Conservation (phyloP, 169 alveolate genomes). For the Plasmodium knowlesi region DNA sequence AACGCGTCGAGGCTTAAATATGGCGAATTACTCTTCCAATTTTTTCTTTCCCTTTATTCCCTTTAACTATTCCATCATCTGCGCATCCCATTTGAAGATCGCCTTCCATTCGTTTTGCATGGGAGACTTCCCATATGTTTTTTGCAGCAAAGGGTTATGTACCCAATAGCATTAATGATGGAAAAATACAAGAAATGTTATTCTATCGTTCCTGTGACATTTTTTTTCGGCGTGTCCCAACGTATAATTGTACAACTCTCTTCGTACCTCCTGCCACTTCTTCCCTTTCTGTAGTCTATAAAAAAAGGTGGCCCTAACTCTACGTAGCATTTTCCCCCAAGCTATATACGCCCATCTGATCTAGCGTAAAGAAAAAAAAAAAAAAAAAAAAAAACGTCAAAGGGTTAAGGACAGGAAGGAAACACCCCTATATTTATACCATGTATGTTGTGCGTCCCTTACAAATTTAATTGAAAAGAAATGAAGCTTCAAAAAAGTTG, state of each 20-base stretch:
- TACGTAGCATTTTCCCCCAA: not conserved
- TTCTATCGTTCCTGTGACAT: not conserved
- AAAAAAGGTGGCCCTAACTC: not conserved
- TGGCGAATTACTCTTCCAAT: not conserved
- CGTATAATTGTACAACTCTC: not conserved
- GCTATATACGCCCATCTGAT: not conserved
- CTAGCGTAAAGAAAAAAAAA: not conserved
- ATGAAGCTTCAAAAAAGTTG: slow-evolving; percentile 18
- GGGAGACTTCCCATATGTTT: not conserved
- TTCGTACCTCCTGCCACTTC: not conserved
- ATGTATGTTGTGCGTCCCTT: not conserved
- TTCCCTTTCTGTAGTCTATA: not conserved
- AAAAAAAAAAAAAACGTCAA: not conserved
- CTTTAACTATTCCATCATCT: not conserved
- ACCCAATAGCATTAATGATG: not conserved
- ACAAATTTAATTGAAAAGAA: not conserved
- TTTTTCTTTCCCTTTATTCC: not conserved
- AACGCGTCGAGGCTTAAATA: not conserved
- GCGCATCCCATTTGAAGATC: not conserved
- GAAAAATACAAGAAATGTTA: not conserved
- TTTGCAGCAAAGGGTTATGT: not conserved
- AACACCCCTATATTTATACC: not conserved
- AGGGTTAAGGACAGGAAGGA: not conserved
- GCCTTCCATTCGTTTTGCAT: not conserved
- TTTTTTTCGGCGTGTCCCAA: not conserved